These are phyloP conservation scores for Melocanna baccifera DNA, from an alignment of 176 grass and related monocot genomes.

Conservation along the genomic window DNA sequence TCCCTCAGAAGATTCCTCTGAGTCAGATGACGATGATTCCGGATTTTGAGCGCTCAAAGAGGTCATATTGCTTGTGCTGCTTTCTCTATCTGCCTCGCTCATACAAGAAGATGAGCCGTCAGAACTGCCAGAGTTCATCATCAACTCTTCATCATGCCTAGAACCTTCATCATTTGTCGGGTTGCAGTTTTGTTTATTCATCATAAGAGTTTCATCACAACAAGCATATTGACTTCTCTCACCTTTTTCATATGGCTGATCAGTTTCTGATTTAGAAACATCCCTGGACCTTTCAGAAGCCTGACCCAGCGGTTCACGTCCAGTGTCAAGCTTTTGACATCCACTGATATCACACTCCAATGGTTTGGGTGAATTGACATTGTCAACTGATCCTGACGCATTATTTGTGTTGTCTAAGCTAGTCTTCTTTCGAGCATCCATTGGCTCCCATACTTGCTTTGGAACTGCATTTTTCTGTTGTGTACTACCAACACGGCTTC, in stretches of 20 bases:
- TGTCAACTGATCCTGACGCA: constrained; percentile 12
- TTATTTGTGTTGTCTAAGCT: constrained; percentile 30
- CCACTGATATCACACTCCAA: constrained; percentile 24
- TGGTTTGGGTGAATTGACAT: constrained; percentile 32
- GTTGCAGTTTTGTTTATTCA: constrained; percentile 31
- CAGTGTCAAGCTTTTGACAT: constrained; percentile 15
- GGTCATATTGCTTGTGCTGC: constrained; percentile 61
- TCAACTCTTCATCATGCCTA: constrained; percentile 39
- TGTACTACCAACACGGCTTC: constrained; percentile 39
- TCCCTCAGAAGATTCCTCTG: constrained; percentile 61
- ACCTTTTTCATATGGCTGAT: constrained; percentile 4
- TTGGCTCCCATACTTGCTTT: constrained; percentile 92
- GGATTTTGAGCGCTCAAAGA: constrained; percentile 60
- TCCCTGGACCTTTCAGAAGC: constrained; percentile 33
- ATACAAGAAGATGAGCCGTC: constrained; percentile 71
- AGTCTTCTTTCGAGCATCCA: constrained; percentile 69
- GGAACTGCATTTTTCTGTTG: constrained; percentile 53
- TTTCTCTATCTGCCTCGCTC: constrained; percentile 76
- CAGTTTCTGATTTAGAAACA: constrained; percentile 32
- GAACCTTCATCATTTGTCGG: constrained; percentile 30
- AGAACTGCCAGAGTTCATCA: constrained; percentile 51
- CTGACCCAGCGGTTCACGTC: constrained; percentile 28
- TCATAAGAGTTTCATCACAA: constrained; percentile 21
- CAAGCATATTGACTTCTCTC: constrained; percentile 22
- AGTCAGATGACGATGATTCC: constrained; percentile 76